Base-by-base conservation (phyloP, 2,329 filamentous ascomycete species). In the Penicillium fuscoglaucum region DNA sequence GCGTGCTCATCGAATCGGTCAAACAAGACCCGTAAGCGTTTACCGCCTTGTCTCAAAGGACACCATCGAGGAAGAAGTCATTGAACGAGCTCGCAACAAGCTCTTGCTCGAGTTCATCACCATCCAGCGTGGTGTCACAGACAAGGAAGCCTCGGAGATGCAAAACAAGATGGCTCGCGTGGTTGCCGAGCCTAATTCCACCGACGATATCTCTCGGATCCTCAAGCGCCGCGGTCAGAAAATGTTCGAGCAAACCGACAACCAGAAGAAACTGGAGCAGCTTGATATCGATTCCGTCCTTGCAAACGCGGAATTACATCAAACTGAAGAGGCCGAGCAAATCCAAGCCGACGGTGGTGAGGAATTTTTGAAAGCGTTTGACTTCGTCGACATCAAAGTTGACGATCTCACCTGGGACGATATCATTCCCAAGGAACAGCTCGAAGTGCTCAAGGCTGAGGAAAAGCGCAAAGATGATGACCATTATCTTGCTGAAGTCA, bases 211-310 rank as follows among this genome's bases (percentile, higher is more conserved):
- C 65, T 96, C 95, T 62, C 90, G 90, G 74, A 96, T 99, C 59
- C 84, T 99, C 70, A 98, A 98, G 79, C 92, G 93, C 77, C 90
- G 95, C 66, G 96, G 95, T n/a, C 95, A 97, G 72, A 96, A 95
- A 76, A 96, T 99, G 89, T 99, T 99, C 67, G 93, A 98, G 76
- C 93, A 97, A 74, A 95, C 90, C 12, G 91, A 91, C 59, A 99
- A 99, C 72, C 95, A 99, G 76, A 90, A 93, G 78, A 95, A 96
- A 72, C 83, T 99, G 6, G 95, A 99, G 76, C 92, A 97, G 76
- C 87, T 99, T 26, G 95, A 99, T 73, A 98, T 99, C 66, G 96
- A 99, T 72, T 91, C 93, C 9, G 95, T 99, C 40, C 85, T 99
- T 17, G 95, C 95, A 69, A 97, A 97, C 73, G 95, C 96, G 29